Evolutionary conservation across 2,329 filamentous ascomycete genomes (phyloP).

Genomic region (Phyllosticta ampelicida): DNA sequence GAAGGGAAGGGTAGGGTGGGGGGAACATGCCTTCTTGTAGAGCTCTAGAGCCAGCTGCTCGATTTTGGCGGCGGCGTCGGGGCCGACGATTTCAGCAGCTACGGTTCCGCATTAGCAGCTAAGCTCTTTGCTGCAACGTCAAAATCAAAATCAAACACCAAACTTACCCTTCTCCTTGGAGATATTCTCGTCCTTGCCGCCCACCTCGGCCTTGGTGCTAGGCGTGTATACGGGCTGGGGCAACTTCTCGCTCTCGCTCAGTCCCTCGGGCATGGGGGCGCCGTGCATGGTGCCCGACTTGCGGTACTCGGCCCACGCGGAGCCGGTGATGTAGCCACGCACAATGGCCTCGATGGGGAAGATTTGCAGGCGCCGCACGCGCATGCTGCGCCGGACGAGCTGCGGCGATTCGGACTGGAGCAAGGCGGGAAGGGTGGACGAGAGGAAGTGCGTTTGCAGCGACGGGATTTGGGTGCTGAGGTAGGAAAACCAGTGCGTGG

Average conservation of each 20-base stretch:
- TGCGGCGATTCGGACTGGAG: conserved; percentile 31
- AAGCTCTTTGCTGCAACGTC: conserved; percentile 3
- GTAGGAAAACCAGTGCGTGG: conserved; percentile 56
- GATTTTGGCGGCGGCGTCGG: conserved; percentile 52
- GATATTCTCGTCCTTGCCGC: conserved; percentile 79
- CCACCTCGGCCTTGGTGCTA: conserved; percentile 72
- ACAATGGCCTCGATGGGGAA: conserved; percentile 76
- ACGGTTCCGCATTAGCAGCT: neutral
- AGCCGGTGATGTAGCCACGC: conserved; percentile 82
- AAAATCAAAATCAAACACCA: neutral
- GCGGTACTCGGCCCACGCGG: conserved; percentile 71
- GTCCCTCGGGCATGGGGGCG: conserved; percentile 54
- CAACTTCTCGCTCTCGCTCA: conserved; percentile 61
- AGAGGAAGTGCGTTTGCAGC: conserved; percentile 54
- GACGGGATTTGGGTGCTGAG: conserved; percentile 45
- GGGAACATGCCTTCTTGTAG: conserved; percentile 41
- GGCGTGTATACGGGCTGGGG: conserved; percentile 65
- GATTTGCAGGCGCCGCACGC: conserved; percentile 60
- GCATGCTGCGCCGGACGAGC: conserved; percentile 58
- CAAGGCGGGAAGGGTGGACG: conserved; percentile 42
- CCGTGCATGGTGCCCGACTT: conserved; percentile 69
- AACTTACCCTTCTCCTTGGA: conserved; percentile 21
- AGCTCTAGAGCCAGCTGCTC: conserved; percentile 54
- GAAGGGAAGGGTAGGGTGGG: neutral
- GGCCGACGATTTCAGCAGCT: conserved; percentile 52